A percentile compares a stretch with the other conserved stretches of the same genome.
Conservation (phyloP, 1,284 basidiomycete genomes). For the Omphalotus olearius region DNA sequence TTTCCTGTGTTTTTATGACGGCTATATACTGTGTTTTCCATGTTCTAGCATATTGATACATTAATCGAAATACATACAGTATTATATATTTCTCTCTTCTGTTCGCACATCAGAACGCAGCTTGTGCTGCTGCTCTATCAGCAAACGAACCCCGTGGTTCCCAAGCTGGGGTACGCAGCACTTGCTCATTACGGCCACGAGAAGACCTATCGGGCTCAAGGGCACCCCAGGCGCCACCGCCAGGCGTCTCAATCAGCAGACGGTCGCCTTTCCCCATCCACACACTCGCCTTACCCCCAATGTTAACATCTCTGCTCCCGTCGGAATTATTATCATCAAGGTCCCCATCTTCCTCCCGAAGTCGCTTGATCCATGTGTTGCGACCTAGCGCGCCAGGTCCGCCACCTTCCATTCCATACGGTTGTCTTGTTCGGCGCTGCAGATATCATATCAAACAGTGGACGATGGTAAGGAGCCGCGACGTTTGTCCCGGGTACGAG, state of each 20-base stretch:
- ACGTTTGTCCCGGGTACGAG: not conserved
- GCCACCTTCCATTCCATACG: conserved; percentile 90
- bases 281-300: conserved; percentile 89
- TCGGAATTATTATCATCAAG: conserved; percentile 27
- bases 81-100: not conserved
- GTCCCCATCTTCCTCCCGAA: conserved; percentile 69
- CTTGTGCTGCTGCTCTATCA: conserved; percentile 66
- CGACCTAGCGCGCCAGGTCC: conserved; percentile 70
- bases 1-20: too few species aligned
- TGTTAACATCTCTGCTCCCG: conserved; percentile 68
- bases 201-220: conserved; percentile 30
- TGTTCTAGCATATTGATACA: not conserved
- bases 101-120: conserved; percentile 44
- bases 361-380: conserved; percentile 88
- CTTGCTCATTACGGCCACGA: conserved; percentile 1
- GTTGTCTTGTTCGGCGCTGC: conserved; percentile 81
- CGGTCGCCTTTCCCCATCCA: conserved; percentile 84
- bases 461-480: conserved; percentile 4
- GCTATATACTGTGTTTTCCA: too few species aligned
- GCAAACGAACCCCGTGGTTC: conserved; percentile 72
- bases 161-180: conserved; percentile 48
- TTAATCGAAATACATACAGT: not conserved
- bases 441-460: conserved; percentile 12
- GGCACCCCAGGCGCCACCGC: conserved; percentile 87
- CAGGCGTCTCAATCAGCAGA: conserved; percentile 85